Base-by-base conservation (phyloP, 495 filamentous ascomycete genomes). In the Lepidopterella palustris region DNA sequence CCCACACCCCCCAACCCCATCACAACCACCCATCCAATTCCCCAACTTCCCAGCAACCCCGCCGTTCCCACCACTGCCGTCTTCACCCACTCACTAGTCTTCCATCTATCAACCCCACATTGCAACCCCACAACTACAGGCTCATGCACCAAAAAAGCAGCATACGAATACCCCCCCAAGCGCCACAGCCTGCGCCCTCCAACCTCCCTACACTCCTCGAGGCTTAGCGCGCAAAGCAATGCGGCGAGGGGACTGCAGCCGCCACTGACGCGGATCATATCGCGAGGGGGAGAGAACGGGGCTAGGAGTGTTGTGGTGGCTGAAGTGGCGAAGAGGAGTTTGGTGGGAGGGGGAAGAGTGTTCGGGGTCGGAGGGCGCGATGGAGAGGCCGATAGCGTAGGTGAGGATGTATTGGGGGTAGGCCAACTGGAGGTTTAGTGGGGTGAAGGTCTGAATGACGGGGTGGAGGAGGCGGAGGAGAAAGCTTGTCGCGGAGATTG, bases 341-440 rank as follows among this genome's bases (percentile, higher is more conserved):
- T 18, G 39, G 8, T 3, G 23, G 23, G 24, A 0, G 52, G 47
- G 15, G 18, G 21, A 11, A 3, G 9, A 26, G 25, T 54, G 39
- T 47, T 23, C 1, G 45, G 52, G 4, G 51, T 13, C 21, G 31
- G 5, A 13, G 0, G 32, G 21, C 24, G 27, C n/a, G 35, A 27
- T 27, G 5, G 13, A 10, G 26, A 61, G 27, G 51, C 58, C 58
- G 23, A 35, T 49, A 21, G 0, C 48, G 26, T 61, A 61, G 58
- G 45, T 48, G 9, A 55, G n/a, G 5, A 61, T 28, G 25, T 62
- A 62, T 35, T 62, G 59, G 9, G 59, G 9, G 25, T 62, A 62
- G 13, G 53, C 53, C 5, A 52, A 6, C 4, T 42, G 49, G 18
- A 62, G 42, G 9, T 51, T 15, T 4, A 62, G 42, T 9, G 18